Conservation (phyloP, 345 rosid species). For the Corchorus capsularis region DNA sequence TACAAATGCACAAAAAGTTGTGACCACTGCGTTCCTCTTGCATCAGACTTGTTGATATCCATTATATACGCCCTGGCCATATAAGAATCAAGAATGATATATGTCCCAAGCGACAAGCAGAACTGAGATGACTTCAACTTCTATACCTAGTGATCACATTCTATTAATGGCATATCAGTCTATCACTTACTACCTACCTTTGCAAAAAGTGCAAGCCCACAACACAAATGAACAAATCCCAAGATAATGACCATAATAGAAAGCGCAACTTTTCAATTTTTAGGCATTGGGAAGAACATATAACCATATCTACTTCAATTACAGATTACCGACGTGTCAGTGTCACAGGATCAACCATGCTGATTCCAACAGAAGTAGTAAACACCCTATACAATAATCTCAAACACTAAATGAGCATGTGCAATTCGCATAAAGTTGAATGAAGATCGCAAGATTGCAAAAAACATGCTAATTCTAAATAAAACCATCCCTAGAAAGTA, state of each 20-base stretch:
- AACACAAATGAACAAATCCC: not conserved
- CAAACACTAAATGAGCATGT: constrained; percentile 17
- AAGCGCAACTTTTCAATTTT: not conserved
- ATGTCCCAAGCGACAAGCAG: not conserved
- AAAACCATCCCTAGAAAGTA: constrained; percentile 15
- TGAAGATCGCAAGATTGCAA: not conserved
- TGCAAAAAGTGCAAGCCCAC: not conserved
- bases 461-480: constrained; percentile 17
- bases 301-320: not conserved
- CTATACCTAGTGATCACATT: not conserved
- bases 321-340: constrained; percentile 1
- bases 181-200: not conserved
- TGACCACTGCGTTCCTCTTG: no score
- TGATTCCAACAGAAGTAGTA: not conserved
- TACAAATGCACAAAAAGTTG: no score
- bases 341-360: constrained; percentile 3
- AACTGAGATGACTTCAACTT: not conserved
- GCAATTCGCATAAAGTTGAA: constrained; percentile 11
- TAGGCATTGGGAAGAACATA: not conserved
- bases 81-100: not conserved
- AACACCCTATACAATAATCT: not conserved
- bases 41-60: not conserved
- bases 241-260: not conserved
- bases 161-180: no score
- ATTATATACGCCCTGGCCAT: not conserved